These are phyloP conservation scores for Nemania abortiva DNA, from an alignment of 2,329 filamentous ascomycete species.

Conservation along the genomic window DNA sequence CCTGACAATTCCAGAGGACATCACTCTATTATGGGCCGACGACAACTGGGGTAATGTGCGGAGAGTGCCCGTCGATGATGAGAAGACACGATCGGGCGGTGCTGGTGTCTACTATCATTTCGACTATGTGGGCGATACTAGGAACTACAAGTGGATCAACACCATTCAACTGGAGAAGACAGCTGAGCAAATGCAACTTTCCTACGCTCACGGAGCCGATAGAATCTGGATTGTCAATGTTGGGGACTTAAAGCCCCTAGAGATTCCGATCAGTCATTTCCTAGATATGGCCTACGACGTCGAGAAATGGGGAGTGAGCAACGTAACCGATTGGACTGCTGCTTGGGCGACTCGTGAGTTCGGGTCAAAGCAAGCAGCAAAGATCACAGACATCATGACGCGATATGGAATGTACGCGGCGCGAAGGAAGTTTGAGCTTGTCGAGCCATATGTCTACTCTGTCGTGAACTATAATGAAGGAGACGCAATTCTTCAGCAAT, in stretches of 20 bases:
- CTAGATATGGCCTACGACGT: conserved; percentile 76
- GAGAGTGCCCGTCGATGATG: conserved; percentile 66
- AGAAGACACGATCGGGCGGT: conserved; percentile 65
- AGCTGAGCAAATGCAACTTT: conserved; percentile 73
- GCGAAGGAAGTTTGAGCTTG: conserved; percentile 70
- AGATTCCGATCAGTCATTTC: conserved; percentile 76
- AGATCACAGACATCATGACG: conserved; percentile 65
- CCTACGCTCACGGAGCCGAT: conserved; percentile 67
- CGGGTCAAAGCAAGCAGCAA: conserved; percentile 58
- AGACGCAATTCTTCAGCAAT: conserved; percentile 65
- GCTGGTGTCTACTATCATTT: conserved; percentile 70
- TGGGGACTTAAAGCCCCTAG: conserved; percentile 71
- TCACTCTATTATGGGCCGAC: conserved; percentile 73
- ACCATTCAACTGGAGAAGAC: conserved; percentile 74
- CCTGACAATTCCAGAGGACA: conserved; percentile 69
- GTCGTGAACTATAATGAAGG: conserved; percentile 72
- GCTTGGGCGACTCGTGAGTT: conserved; percentile 71
- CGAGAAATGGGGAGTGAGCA: conserved; percentile 66
- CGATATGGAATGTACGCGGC: conserved; percentile 68
- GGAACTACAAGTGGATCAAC: conserved; percentile 74
- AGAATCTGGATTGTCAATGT: conserved; percentile 75
- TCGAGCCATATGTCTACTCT: conserved; percentile 68
- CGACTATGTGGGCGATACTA: conserved; percentile 68
- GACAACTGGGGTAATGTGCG: conserved; percentile 73
- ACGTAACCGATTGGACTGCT: conserved; percentile 66